Percentiles rank a stretch among this genome's conserved stretches.
Conservation (phyloP, 768 basidiomycete species). For the Melanogaster broomeanus region DNA sequence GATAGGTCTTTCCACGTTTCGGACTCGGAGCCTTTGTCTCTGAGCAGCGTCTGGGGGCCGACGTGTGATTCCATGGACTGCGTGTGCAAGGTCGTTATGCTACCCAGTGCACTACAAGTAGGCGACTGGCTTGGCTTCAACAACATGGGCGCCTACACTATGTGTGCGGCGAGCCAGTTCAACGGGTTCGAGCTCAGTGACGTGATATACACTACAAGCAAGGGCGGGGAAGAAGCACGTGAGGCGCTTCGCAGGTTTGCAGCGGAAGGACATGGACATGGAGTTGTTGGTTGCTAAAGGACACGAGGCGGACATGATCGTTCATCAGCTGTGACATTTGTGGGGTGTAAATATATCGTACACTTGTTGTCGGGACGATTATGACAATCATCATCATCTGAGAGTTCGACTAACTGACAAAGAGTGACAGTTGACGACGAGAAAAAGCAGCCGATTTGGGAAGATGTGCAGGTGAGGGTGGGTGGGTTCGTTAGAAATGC, state of each 20-base stretch:
- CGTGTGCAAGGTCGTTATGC: conserved; percentile 63
- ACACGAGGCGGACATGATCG: conserved; percentile 11
- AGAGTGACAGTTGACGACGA: neutral
- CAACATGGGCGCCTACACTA: conserved; percentile 99
- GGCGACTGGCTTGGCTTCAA: conserved; percentile 99
- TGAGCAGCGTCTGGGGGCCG: conserved; percentile 92
- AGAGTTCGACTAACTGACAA: neutral
- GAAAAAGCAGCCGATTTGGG: conserved; percentile 1
- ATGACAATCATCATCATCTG: conserved; percentile 18
- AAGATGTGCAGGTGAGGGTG: neutral
- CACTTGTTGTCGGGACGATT: conserved; percentile 1
- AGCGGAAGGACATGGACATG: conserved; percentile 40
- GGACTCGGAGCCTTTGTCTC: conserved; percentile 41
- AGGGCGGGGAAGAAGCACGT: conserved; percentile 52
- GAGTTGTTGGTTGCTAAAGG: conserved; percentile 6
- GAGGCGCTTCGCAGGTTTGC: conserved; percentile 52
- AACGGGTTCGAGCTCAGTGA: conserved; percentile 86
- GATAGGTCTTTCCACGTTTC: conserved; percentile 55
- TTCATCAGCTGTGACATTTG: conserved; percentile 11
- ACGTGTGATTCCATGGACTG: conserved; percentile 98
- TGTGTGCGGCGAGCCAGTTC: conserved; percentile 95
- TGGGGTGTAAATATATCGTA: conserved; percentile 14
- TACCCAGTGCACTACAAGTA: conserved; percentile 73
- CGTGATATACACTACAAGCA: conserved; percentile 78
- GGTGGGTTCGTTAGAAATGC: neutral